Percentiles rank a stretch among this genome's conserved stretches.
These are phyloP conservation scores for Hirschfeldia incana DNA, from an alignment of 345 rosid genomes.

Conservation along the genomic window DNA sequence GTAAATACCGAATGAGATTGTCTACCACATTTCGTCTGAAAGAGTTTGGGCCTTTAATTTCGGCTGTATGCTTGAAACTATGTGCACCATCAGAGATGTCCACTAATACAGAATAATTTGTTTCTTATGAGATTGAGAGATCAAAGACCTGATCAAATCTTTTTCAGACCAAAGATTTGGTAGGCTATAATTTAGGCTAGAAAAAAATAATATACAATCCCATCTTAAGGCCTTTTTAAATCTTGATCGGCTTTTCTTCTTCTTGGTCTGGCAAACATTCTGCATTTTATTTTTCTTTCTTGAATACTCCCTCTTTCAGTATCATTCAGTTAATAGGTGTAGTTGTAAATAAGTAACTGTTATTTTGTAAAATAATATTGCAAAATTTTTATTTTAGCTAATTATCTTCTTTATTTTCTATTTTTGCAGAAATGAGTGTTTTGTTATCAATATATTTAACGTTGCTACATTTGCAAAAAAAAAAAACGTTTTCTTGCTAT, in stretches of 20 bases:
- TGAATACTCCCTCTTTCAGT: not conserved
- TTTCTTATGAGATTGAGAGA: not conserved
- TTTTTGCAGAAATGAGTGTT: not conserved
- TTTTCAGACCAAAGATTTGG: not conserved
- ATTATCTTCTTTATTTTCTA: not conserved
- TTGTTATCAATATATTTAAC: not conserved
- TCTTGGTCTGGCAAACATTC: not conserved
- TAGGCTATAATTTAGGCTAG: not conserved
- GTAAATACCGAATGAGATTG: no score
- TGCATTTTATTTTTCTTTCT: not conserved
- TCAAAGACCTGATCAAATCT: not conserved
- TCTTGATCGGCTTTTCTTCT: not conserved
- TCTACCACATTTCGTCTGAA: no score
- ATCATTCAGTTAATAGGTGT: not conserved
- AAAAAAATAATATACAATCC: not conserved
- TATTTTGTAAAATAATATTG: not conserved
- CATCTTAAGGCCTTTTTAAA: conserved; percentile 6
- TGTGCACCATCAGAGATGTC: not conserved
- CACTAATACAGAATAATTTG: not conserved
- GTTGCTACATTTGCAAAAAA: not conserved
- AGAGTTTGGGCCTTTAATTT: no score
- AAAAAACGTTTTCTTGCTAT: not conserved
- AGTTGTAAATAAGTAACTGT: not conserved
- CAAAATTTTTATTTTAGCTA: not conserved
- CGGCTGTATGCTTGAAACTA: no score